These are phyloP conservation scores for Mortierella hygrophila DNA, from an alignment of 192 early-diverging fungal genomes.

Conservation along the genomic window DNA sequence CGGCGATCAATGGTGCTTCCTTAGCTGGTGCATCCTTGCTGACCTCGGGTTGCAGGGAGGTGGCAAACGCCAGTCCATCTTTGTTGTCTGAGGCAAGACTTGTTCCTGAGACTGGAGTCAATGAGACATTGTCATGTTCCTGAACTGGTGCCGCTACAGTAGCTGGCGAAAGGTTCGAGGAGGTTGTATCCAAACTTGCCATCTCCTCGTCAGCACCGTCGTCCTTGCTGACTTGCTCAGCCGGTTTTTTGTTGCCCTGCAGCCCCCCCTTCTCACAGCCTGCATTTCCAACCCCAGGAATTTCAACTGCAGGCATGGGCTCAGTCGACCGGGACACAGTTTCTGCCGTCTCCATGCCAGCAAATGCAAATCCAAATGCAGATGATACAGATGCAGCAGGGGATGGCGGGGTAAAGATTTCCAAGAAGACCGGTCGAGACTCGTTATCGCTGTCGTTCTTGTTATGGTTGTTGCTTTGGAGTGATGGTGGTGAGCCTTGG, in stretches of 20 bases:
- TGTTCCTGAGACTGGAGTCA: no score
- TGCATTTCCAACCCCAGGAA: slow-evolving; percentile 1
- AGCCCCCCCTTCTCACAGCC: not conserved
- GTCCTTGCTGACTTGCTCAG: not conserved
- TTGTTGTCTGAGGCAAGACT: no score
- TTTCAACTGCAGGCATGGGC: not conserved
- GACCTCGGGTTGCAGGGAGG: no score
- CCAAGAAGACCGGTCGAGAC: slow-evolving; percentile 9
- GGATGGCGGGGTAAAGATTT: slow-evolving; percentile 3
- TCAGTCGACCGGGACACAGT: slow-evolving; percentile 1
- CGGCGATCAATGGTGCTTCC: not conserved
- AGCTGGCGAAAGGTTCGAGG: not conserved
- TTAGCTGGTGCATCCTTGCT: no score
- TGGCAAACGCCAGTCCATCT: no score
- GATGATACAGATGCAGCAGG: slow-evolving; percentile 1
- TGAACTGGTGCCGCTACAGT: not conserved
- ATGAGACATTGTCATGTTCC: not conserved
- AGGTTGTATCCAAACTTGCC: not conserved
- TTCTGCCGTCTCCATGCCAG: not conserved
- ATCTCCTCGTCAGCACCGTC: not conserved
- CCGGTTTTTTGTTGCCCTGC: not conserved
- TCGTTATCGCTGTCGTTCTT: not conserved
- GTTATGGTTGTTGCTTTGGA: slow-evolving; percentile 10
- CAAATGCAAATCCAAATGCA: not conserved
- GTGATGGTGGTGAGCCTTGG: not conserved